Evolutionary conservation across 2,329 filamentous ascomycete species (phyloP).

Genomic region (Emmonsia crescens): DNA sequence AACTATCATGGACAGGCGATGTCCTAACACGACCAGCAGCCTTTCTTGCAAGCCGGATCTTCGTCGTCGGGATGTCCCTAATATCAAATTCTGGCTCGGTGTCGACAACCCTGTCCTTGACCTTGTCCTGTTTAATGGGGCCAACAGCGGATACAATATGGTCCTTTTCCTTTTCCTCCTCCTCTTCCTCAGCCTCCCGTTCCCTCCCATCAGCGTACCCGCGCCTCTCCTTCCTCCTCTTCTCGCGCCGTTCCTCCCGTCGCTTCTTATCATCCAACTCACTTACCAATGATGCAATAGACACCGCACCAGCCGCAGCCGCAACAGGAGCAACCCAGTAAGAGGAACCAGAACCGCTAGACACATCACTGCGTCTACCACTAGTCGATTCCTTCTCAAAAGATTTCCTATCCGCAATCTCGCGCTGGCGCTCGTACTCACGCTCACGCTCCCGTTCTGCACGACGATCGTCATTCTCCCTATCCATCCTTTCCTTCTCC

Average conservation of each 20-base stretch:
- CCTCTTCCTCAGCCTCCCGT: constrained; percentile 9
- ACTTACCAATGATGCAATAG: constrained; percentile 35
- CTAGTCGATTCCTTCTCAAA: constrained; percentile 15
- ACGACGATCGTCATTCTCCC: background rate
- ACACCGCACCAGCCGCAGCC: constrained; percentile 40
- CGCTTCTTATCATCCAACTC: constrained; percentile 22
- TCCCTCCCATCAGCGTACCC: constrained; percentile 4
- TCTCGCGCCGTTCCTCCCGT: constrained; percentile 27
- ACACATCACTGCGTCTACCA: constrained; percentile 13
- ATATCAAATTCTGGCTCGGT: background rate
- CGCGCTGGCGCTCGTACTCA: background rate
- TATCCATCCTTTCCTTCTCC: constrained; percentile 2
- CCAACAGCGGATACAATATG: background rate
- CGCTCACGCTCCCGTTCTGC: constrained; percentile 1
- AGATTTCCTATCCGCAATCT: constrained; percentile 5
- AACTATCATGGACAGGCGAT: constrained; percentile 31
- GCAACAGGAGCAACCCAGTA: constrained; percentile 33
- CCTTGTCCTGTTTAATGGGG: background rate
- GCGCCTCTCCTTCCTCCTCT: constrained; percentile 32
- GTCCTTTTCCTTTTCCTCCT: constrained; percentile 1
- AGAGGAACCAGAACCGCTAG: constrained; percentile 15
- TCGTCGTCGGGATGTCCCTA: background rate
- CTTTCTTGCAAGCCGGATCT: constrained; percentile 19
- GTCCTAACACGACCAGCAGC: constrained; percentile 21
- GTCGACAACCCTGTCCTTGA: constrained; percentile 8